These are phyloP conservation scores for Diversispora eburnea DNA, from an alignment of 192 early-diverging fungal species.

Conservation along the genomic window DNA sequence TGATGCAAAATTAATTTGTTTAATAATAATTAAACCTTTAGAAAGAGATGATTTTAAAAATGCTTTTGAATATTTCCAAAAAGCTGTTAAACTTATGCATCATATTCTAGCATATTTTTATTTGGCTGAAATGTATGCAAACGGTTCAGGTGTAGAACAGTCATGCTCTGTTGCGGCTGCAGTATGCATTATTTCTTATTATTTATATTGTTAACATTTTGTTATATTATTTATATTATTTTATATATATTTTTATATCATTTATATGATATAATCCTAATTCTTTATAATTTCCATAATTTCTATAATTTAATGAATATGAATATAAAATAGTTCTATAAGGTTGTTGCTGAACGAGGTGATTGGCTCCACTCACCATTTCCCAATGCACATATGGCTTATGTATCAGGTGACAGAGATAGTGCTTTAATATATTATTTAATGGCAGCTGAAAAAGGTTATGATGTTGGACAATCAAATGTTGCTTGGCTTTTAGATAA, in stretches of 20 bases:
- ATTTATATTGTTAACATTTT: neutral
- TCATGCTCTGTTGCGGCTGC: slow-evolving; percentile 67
- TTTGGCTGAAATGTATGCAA: slow-evolving; percentile 66
- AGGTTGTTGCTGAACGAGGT: slow-evolving; percentile 77
- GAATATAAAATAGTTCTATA: slow-evolving; percentile 54
- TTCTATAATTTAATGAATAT: too few species aligned
- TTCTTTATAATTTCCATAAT: too few species aligned
- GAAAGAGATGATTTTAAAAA: slow-evolving; percentile 28
- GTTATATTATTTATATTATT: neutral
- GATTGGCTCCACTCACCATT: slow-evolving; percentile 80
- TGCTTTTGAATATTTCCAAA: slow-evolving; percentile 53
- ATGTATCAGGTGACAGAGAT: slow-evolving; percentile 60
- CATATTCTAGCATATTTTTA: slow-evolving; percentile 79
- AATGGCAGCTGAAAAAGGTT: slow-evolving; percentile 86
- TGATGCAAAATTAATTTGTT: neutral
- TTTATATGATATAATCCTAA: too few species aligned
- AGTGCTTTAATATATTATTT: slow-evolving; percentile 71
- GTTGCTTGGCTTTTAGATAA: slow-evolving; percentile 85
- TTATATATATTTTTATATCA: too few species aligned
- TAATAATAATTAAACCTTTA: neutral
- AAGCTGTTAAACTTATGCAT: slow-evolving; percentile 56
- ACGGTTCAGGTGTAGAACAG: slow-evolving; percentile 46
- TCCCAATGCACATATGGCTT: slow-evolving; percentile 52
- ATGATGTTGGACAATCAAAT: slow-evolving; percentile 84
- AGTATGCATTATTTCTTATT: slow-evolving; percentile 37